Percentiles rank a stretch among this genome's conserved stretches.
Conservation (phyloP, 441 rosid genomes). For the Manihot esculenta region DNA sequence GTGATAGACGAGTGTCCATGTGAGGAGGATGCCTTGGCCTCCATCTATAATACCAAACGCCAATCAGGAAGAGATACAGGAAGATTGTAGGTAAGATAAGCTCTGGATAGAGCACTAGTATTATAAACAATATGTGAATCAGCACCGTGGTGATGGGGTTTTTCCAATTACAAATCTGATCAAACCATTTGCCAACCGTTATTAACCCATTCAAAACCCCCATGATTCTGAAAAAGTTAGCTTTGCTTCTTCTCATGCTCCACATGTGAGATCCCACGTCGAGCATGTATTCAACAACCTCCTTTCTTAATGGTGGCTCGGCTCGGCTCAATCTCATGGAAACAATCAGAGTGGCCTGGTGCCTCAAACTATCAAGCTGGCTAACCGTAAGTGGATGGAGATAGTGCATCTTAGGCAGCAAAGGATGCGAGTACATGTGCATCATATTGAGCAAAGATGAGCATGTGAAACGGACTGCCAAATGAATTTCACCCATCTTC, state of each 20-base stretch:
- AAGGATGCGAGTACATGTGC: conserved; percentile 85
- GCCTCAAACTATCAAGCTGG: conserved; percentile 88
- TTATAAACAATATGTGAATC: conserved; percentile 86
- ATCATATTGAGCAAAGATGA: conserved; percentile 91
- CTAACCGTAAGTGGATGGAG: conserved; percentile 82
- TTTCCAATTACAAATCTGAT: conserved; percentile 91
- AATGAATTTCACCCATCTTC: conserved; percentile 95
- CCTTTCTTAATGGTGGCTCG: conserved; percentile 93
- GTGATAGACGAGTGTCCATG: conserved; percentile 96
- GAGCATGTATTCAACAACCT: conserved; percentile 94
- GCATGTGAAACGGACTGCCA: conserved; percentile 92
- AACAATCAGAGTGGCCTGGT: conserved; percentile 92
- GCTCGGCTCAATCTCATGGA: conserved; percentile 83
- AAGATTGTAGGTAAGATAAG: conserved; percentile 87
- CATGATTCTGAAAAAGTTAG: conserved; percentile 92
- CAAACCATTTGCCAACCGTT: conserved; percentile 92
- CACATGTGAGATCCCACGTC: conserved; percentile 99
- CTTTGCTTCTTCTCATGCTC: conserved; percentile 99
- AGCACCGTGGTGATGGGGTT: conserved; percentile 86
- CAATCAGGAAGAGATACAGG: conserved; percentile 91
- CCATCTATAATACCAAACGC: conserved; percentile 93
- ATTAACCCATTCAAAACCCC: conserved; percentile 72
- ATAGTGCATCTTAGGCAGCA: conserved; percentile 95
- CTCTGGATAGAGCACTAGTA: conserved; percentile 89
- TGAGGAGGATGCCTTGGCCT: conserved; percentile 96